Evolutionary conservation across 306 rosid genomes (phyloP), one percentile per base, ranked within the genome.

Genomic region (Vachellia collinsii): DNA sequence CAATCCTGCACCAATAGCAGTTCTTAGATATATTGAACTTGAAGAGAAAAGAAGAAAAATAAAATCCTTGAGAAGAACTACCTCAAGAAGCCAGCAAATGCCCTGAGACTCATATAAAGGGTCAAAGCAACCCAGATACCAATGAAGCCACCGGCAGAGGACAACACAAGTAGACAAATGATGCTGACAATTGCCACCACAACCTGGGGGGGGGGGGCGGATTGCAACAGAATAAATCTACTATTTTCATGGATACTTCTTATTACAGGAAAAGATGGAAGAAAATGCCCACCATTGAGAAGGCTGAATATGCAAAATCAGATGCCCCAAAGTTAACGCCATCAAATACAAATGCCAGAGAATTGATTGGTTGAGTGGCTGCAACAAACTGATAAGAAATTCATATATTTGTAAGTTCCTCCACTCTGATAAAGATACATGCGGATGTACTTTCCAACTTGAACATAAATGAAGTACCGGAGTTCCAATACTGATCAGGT

Each of bases 311-410:
- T 16, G 96, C 94, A 78, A 95, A 95, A 89, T 95, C 99, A 81
- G 99, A 93, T 50, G 98, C 99, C 59, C 99, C 99, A 76, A 91
- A 95, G 88, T 95, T 95, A 89, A 95, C 86, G 43, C 99, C 99
- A 75, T 95, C 99, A 59, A 93, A 95, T 64, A 95, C 96, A 86
- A 95, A 95, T 39, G 99, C 98, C 88, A 95, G 83, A 62, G 90
- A 85, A 79, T 95, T 95, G 77, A 95, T 78, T 78, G 99, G 99
- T 79, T 95, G 99, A 62, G 97, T 95, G 56, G 88, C 89, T 75
- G 96, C 98, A 71, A 95, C 94, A 88, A 95, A 95, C 99, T 95
- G 89, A 14, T 41, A 78, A 83, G 14, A 44, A 70, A 75, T 70
- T 34, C 70, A 75, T 38, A 82, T 72, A 67, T 71, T 68, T 70